phyloP scores from a whole-genome alignment of 768 basidiomycete species.

The Dioszegia crocea region DNA sequence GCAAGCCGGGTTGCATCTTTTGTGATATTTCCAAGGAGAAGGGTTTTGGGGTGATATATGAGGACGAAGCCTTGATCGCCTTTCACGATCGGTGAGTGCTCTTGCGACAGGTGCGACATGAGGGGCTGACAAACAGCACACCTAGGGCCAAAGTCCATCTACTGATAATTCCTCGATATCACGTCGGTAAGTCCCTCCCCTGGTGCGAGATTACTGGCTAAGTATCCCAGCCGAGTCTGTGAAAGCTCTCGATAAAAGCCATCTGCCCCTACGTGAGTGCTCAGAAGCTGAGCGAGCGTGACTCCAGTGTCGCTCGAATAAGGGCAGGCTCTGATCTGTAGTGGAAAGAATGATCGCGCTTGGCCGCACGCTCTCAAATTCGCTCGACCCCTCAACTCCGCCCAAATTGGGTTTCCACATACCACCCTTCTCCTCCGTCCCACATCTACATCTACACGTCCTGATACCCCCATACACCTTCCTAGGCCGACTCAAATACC shows the following conservation, averaged over 20 bases:
- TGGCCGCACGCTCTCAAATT: too few relatives aligned
- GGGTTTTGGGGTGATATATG: slow-evolving; percentile 37
- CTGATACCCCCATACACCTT: slow-evolving; percentile 29
- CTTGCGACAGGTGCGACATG: not conserved
- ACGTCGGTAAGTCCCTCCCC: slow-evolving; percentile 37
- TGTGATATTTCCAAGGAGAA: slow-evolving; percentile 36
- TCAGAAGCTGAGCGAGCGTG: too few relatives aligned
- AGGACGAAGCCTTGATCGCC: slow-evolving; percentile 41
- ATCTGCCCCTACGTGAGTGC: slow-evolving; percentile 38
- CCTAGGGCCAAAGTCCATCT: slow-evolving; percentile 38
- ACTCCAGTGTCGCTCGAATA: too few relatives aligned
- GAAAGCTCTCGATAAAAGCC: slow-evolving; percentile 17
- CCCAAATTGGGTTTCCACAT: slow-evolving; percentile 46
- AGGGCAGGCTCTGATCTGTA: slow-evolving; percentile 13
- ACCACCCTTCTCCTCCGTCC: slow-evolving; percentile 48
- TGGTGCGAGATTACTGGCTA: too few relatives aligned
- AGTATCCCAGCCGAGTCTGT: slow-evolving; percentile 34
- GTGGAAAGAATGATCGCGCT: slow-evolving; percentile 22
- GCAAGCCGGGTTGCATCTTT: slow-evolving; percentile 33
- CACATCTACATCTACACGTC: slow-evolving; percentile 46
- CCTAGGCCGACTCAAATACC: slow-evolving; percentile 40
- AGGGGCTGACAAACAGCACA: slow-evolving; percentile 9
- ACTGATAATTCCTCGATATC: slow-evolving; percentile 40
- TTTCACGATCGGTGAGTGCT: slow-evolving; percentile 41
- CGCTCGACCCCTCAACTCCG: slow-evolving; percentile 4